Evolutionary conservation across 345 rosid genomes (phyloP), one percentile per base, ranked within the genome.

Genomic region (Acer negundo): DNA sequence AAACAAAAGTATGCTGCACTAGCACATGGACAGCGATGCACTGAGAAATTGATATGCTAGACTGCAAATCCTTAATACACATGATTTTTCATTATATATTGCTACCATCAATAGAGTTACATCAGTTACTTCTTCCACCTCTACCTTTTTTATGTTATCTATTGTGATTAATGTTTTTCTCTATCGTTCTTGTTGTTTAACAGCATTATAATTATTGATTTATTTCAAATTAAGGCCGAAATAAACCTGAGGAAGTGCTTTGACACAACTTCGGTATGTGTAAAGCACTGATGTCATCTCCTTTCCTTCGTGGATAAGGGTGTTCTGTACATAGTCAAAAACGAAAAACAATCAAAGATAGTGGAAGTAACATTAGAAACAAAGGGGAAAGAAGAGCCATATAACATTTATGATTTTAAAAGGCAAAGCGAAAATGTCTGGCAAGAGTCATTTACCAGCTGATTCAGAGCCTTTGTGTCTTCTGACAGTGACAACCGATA

Each of bases 401-500:
- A 67, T 62, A 11, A 65, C 65, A 65, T 67, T 4, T n/a, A 35
- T 65, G 55, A 53, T 44, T 51, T 26, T 44, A 62, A 61, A 63
- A 69, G 64, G 55, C 23, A 67, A 81, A 56, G 51, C 20, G 26
- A n/a, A 64, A 67, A 46, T 22, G 56, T 62, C 47, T 75, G 75
- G 67, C 22, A 62, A 46, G 10, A 40, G 77, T 13, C 66, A 74
- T 68, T 83, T 84, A 94, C 99, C 93, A 96, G 87, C 89, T 94
- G 99, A 85, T 90, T 94, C 65, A 94, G 93, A 86, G 99, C 99
- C 82, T 94, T 96, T 49, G 98, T 96, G 83, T 96, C 99, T 87
- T 97, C 99, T 9, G 98, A 94, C 51, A 97, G 86, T 75, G 99
- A 97, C 77, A 94, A 80, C 20, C 97, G 90, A 56, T 90, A 97